Evolutionary conservation across 805 yeast genomes (phyloP).

Genomic region (Candida manassasensis): DNA sequence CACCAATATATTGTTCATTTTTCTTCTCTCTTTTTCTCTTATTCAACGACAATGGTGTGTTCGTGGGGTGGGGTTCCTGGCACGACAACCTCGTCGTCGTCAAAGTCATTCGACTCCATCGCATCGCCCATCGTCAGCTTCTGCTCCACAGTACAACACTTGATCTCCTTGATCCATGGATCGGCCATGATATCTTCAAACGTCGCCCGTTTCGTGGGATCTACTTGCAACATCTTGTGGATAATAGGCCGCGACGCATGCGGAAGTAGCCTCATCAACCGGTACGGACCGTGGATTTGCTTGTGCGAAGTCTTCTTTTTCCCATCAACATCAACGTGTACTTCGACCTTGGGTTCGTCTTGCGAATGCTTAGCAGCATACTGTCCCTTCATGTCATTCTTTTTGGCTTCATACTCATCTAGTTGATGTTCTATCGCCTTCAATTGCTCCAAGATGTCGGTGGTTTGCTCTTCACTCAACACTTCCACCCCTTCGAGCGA

Average conservation of each 20-base stretch:
- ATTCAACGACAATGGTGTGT: slow-evolving; percentile 28
- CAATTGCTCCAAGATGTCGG: slow-evolving; percentile 29
- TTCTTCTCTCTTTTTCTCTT: too few relatives aligned
- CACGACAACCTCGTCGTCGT: slow-evolving; percentile 31
- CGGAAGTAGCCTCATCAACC: slow-evolving; percentile 75
- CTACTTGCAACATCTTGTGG: slow-evolving; percentile 59
- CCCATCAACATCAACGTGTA: slow-evolving; percentile 6
- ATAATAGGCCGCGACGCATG: slow-evolving; percentile 79
- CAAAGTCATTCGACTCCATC: slow-evolving; percentile 28
- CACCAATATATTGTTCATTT: too few relatives aligned
- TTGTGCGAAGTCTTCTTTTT: slow-evolving; percentile 39
- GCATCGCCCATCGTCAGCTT: slow-evolving; percentile 14
- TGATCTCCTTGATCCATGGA: slow-evolving; percentile 65
- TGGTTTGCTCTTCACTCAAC: slow-evolving; percentile 27
- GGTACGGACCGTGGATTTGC: slow-evolving; percentile 76
- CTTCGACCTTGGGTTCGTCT: slow-evolving; percentile 8
- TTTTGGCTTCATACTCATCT: slow-evolving; percentile 33
- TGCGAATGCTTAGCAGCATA: slow-evolving; percentile 17
- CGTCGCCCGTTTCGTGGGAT: slow-evolving; percentile 59
- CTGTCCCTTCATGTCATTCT: slow-evolving; percentile 30
- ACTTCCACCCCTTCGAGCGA: slow-evolving; percentile 22
- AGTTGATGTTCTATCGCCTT: slow-evolving; percentile 33
- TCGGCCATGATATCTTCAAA: slow-evolving; percentile 62
- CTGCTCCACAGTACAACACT: slow-evolving; percentile 49
- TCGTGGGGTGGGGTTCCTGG: slow-evolving; percentile 37